Evolutionary conservation across 1,139 yeast species (phyloP).

Genomic region (Blastobotrys arbuscula): DNA sequence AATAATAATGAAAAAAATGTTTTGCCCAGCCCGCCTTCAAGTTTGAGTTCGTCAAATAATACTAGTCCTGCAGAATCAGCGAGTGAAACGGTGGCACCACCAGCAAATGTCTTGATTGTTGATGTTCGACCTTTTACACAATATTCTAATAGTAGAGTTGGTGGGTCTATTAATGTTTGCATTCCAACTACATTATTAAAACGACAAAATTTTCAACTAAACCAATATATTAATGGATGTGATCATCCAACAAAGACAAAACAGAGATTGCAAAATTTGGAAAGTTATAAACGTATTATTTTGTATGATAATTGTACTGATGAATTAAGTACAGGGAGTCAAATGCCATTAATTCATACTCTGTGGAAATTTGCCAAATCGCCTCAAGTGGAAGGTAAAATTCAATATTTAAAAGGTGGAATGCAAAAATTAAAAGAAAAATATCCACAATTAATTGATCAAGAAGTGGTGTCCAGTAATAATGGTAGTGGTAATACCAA

Average conservation of each 20-base stretch:
- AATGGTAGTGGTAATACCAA: not conserved
- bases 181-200: constrained; percentile 73
- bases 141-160: constrained; percentile 47
- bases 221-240: constrained; percentile 54
- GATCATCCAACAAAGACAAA: constrained; percentile 34
- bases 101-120: constrained; percentile 37
- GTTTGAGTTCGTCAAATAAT: constrained; percentile 1
- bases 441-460: constrained; percentile 27
- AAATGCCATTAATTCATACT: constrained; percentile 31
- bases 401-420: constrained; percentile 32
- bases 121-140: constrained; percentile 73
- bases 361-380: constrained; percentile 45
- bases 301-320: constrained; percentile 44
- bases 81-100: constrained; percentile 3
- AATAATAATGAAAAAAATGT: not conserved
- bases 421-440: constrained; percentile 19
- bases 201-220: constrained; percentile 56
- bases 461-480: not conserved
- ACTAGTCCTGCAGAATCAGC: constrained; percentile 4
- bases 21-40: constrained; percentile 9
- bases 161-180: constrained; percentile 60
- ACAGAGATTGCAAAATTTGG: constrained; percentile 26
- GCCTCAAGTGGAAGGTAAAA: constrained; percentile 24
- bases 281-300: constrained; percentile 35
- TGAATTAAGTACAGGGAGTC: constrained; percentile 2